Evolutionary conservation across 2,329 filamentous ascomycete genomes (phyloP), one percentile per base, ranked within the genome.

Genomic region (Talaromyces marneffei): DNA sequence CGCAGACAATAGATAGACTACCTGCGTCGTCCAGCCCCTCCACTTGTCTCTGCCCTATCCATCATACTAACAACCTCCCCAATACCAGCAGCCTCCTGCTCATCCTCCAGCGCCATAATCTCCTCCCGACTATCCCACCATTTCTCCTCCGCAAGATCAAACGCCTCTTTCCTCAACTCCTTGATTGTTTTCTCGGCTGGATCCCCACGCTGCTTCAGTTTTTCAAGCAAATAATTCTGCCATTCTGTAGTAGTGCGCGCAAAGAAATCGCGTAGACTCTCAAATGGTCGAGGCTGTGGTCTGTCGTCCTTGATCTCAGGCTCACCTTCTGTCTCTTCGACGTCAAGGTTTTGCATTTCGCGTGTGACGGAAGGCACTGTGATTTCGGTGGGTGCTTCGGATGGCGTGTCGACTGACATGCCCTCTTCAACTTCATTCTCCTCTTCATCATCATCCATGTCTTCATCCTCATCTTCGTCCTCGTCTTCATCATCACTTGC

Each of bases 101-200:
- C 93, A 76, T 97, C 93, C 77, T 99, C 94, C 70, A 97, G 76
- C 6, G 86, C 89, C 59, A 87, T 89, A 66, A 99, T 90, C 78
- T 97, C 93, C 78, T 99, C 94, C 68, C 94, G 85, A 72, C 89
- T 92, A 80, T 97, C 94, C 94, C 94, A 99, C 94, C 94, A 99
- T 75, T 96, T 96, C 78, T 92, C 90, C 76, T 99, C 94, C 42
- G 92, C 92, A 65, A 91, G 83, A 71, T 91, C 88, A 73, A 97
- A 99, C 1, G 92, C 94, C 72, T 86, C 87, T 69, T 92, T 89
- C 74, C 96, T 92, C 69, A 97, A 87, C 79, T 97, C 94, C 80
- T 99, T 99, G 70, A 95, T 80, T 0, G 85, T 82, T 65, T 91
- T 82, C 42, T 85, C 75, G 1, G 69, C 66, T 1, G 66, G 68